A percentile compares a stretch with the other conserved stretches of the same genome.
phyloP scores from a whole-genome alignment of 306 rosid species.

The Adenanthera pavonina region DNA sequence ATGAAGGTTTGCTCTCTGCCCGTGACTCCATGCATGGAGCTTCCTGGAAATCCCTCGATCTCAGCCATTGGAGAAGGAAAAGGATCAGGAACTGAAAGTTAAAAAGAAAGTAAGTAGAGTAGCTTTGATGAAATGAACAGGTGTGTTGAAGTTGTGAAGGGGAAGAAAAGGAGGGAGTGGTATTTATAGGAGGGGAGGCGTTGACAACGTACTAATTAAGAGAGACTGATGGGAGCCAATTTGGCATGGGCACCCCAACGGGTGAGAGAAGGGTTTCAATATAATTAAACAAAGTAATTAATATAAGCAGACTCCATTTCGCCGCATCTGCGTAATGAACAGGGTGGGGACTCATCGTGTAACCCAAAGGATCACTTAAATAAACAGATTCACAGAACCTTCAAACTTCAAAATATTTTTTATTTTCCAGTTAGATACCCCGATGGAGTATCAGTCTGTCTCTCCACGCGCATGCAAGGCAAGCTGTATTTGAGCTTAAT shows the following conservation, averaged over 20 bases:
- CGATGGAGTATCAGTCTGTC: neutral
- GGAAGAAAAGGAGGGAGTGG: neutral
- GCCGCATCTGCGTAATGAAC: constrained; percentile 60
- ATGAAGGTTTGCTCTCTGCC: constrained; percentile 75
- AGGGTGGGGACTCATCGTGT: constrained; percentile 52
- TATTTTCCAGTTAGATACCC: neutral
- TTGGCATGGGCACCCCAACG: constrained; percentile 23
- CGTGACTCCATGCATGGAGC: constrained; percentile 97
- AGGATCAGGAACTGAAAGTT: neutral
- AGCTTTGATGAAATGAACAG: neutral
- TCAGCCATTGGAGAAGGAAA: constrained; percentile 42
- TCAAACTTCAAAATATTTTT: neutral
- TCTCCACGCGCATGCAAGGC: neutral
- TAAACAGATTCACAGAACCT: constrained; percentile 1
- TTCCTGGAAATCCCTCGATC: constrained; percentile 73
- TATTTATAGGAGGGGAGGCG: constrained; percentile 51
- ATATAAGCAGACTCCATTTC: constrained; percentile 37
- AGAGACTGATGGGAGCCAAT: constrained; percentile 38
- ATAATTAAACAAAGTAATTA: neutral
- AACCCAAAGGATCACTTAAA: constrained; percentile 63
- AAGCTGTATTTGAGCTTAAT: neutral
- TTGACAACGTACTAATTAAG: constrained; percentile 52
- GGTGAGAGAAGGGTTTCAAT: constrained; percentile 1
- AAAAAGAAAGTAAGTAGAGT: neutral
- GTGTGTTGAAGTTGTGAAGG: constrained; percentile 23